Conservation (phyloP, 2,329 filamentous ascomycete genomes). For the Truncatella angustata region DNA sequence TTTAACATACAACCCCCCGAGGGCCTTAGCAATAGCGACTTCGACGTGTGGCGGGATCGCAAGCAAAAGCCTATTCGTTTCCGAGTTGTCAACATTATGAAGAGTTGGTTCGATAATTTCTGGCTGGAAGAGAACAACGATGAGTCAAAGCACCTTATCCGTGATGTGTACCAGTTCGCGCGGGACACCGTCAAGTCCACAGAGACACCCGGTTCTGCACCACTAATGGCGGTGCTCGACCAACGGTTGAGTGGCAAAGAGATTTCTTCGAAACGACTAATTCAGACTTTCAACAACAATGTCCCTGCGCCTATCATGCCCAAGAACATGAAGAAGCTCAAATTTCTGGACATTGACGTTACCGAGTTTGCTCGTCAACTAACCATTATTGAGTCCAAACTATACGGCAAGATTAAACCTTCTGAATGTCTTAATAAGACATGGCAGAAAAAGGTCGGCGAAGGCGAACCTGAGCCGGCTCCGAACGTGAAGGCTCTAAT, state of each 20-base stretch:
- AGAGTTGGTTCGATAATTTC: slow-evolving; percentile 97
- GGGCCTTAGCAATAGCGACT: slow-evolving; percentile 71
- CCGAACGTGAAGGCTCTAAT: slow-evolving; percentile 95
- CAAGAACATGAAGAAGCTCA: slow-evolving; percentile 99
- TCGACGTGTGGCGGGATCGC: slow-evolving; percentile 83
- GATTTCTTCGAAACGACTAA: slow-evolving; percentile 77
- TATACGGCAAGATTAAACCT: slow-evolving; percentile 94
- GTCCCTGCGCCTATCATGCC: slow-evolving; percentile 88
- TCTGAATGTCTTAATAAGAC: slow-evolving; percentile 98
- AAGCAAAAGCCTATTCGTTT: slow-evolving; percentile 97
- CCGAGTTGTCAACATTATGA: slow-evolving; percentile 94
- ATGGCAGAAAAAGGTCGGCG: slow-evolving; percentile 92
- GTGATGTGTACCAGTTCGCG: slow-evolving; percentile 86
- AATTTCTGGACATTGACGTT: slow-evolving; percentile 95
- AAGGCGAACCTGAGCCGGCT: slow-evolving; percentile 80
- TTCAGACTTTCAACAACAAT: slow-evolving; percentile 80
- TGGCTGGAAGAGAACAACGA: slow-evolving; percentile 97
- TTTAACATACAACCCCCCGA: slow-evolving; percentile 92
- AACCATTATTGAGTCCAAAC: slow-evolving; percentile 91
- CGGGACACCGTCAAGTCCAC: slow-evolving; percentile 90
- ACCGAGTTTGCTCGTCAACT: slow-evolving; percentile 96
- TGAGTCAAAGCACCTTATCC: slow-evolving; percentile 78
- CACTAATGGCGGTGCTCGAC: slow-evolving; percentile 82
- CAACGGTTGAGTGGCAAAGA: slow-evolving; percentile 88
- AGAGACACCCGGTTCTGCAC: slow-evolving; percentile 83